Percentiles rank a stretch among this genome's conserved stretches.
These are phyloP conservation scores for Tolypocladium cylindrosporum DNA, from an alignment of 2,329 filamentous ascomycete species.

Conservation along the genomic window DNA sequence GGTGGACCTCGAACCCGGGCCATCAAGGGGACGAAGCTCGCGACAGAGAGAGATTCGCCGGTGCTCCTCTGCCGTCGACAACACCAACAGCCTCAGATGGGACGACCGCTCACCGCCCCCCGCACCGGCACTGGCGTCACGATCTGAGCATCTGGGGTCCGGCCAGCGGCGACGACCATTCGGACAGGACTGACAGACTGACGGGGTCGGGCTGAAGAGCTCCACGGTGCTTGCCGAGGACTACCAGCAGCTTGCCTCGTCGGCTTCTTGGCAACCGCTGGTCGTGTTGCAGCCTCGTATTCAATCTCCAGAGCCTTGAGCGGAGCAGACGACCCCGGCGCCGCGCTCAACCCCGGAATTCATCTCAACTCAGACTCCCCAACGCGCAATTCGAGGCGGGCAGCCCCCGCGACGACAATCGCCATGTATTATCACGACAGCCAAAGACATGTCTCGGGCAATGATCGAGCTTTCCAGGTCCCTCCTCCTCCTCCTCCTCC, in stretches of 20 bases:
- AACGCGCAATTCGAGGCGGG: background rate
- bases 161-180: background rate
- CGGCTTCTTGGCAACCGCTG: background rate
- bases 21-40: background rate
- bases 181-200: background rate
- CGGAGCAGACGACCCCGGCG: background rate
- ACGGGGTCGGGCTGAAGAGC: background rate
- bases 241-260: background rate
- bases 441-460: conserved; percentile 36
- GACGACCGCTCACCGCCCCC: background rate
- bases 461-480: conserved; percentile 44
- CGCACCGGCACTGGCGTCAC: background rate
- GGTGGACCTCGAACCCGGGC: background rate
- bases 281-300: background rate
- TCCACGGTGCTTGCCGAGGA: background rate
- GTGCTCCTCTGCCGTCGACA: background rate
- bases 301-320: background rate
- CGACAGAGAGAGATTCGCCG: background rate
- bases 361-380: background rate
- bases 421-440: conserved; percentile 48
- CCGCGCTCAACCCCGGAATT: background rate
- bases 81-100: background rate
- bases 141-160: background rate
- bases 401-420: background rate
- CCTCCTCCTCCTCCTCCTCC: conserved; percentile 48